These are phyloP conservation scores for Mollisia scopiformis DNA, from an alignment of 2,329 filamentous ascomycete genomes.

Conservation along the genomic window DNA sequence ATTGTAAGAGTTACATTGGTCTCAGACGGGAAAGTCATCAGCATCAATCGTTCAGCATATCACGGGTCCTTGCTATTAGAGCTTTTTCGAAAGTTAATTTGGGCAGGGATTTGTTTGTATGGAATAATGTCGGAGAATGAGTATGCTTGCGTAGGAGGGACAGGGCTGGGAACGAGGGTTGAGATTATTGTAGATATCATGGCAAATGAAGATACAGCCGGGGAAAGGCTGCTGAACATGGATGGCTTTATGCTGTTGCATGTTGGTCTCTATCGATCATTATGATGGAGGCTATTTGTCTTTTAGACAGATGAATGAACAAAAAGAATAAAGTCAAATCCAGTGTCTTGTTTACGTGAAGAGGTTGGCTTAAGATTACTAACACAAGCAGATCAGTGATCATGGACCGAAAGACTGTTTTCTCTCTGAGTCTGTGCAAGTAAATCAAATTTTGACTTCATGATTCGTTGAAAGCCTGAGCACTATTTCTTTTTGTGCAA, in stretches of 20 bases:
- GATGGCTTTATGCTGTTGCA: background rate
- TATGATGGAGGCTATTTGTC: background rate
- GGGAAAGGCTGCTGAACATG: background rate
- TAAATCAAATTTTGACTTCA: too few relatives aligned
- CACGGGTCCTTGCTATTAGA: background rate
- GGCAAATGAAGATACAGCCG: background rate
- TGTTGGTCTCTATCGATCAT: background rate
- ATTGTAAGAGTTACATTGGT: background rate
- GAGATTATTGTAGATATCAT: background rate
- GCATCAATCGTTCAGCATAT: background rate
- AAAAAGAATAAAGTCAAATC: slow-evolving; percentile 2
- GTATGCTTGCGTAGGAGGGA: background rate
- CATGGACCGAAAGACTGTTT: too few relatives aligned
- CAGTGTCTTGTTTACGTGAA: background rate
- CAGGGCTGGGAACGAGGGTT: too few relatives aligned
- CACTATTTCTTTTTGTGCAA: too few relatives aligned
- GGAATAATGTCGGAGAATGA: background rate
- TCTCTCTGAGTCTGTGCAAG: too few relatives aligned
- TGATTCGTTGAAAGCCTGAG: too few relatives aligned
- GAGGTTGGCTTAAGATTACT: background rate
- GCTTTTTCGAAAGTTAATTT: background rate
- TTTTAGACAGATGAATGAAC: background rate
- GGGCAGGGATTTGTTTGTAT: background rate
- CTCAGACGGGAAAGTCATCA: background rate
- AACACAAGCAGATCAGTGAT: too few relatives aligned